These are phyloP conservation scores for Xylaria sp. DNA, from an alignment of 2,329 filamentous ascomycete species.

Conservation along the genomic window DNA sequence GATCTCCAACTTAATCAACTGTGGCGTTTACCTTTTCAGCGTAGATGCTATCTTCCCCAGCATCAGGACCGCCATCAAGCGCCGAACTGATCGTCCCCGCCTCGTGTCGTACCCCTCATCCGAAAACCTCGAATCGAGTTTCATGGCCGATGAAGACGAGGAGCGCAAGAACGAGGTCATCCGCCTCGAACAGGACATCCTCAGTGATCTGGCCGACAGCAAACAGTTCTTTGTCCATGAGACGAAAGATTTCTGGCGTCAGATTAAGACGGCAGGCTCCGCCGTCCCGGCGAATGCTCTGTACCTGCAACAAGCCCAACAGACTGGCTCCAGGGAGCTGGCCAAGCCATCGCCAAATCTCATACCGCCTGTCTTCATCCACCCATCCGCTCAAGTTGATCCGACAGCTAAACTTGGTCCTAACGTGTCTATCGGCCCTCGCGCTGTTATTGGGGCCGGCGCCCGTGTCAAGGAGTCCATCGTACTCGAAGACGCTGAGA, in stretches of 20 bases:
- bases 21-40: slow-evolving; percentile 96
- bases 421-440: slow-evolving; percentile 95
- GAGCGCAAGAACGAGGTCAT: slow-evolving; percentile 85
- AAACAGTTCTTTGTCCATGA: slow-evolving; percentile 99
- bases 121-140: slow-evolving; percentile 83
- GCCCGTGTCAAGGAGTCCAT: slow-evolving; percentile 95
- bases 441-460: slow-evolving; percentile 83
- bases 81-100: slow-evolving; percentile 88
- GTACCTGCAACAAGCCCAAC: slow-evolving; percentile 94
- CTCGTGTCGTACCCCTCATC: slow-evolving; percentile 95
- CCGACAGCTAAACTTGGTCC: slow-evolving; percentile 96
- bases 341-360: slow-evolving; percentile 86
- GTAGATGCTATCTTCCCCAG: slow-evolving; percentile 97
- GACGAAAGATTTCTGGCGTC: slow-evolving; percentile 99
- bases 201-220: slow-evolving; percentile 94
- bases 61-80: slow-evolving; percentile 94
- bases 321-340: slow-evolving; percentile 83
- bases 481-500: slow-evolving; percentile 91
- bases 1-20: slow-evolving; percentile 99
- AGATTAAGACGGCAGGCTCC: slow-evolving; percentile 99
- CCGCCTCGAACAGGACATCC: slow-evolving; percentile 94
- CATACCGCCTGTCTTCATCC: slow-evolving; percentile 92
- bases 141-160: slow-evolving; percentile 73
- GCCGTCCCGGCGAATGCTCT: slow-evolving; percentile 96
- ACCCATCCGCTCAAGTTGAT: slow-evolving; percentile 89